phyloP scores from a whole-genome alignment of 1,139 yeast species.

The Suhomyces terraborum region DNA sequence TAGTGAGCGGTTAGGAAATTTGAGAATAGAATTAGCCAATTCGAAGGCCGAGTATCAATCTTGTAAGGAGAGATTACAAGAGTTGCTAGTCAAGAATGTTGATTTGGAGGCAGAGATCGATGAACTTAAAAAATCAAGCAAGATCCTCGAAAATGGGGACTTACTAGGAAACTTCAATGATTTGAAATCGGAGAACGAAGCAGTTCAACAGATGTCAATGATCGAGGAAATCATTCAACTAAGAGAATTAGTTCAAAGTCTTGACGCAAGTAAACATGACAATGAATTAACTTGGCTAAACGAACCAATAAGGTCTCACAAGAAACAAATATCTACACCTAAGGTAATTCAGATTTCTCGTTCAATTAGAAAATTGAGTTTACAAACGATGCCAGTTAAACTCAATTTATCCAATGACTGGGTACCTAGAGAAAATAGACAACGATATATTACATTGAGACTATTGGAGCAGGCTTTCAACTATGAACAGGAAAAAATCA shows the following conservation, averaged over 20 bases:
- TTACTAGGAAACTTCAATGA: constrained; percentile 23
- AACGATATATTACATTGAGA: constrained; percentile 22
- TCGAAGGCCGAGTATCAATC: constrained; percentile 26
- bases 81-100: constrained; percentile 22
- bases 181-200: constrained; percentile 37
- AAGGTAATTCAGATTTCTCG: neutral
- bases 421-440: constrained; percentile 25
- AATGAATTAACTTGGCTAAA: constrained; percentile 26
- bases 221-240: constrained; percentile 41
- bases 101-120: constrained; percentile 24
- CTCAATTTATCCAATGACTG: constrained; percentile 19
- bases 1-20: constrained; percentile 25
- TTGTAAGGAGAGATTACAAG: constrained; percentile 16
- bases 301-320: constrained; percentile 11
- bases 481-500: constrained; percentile 1
- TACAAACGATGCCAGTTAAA: constrained; percentile 13
- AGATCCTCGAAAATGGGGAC: constrained; percentile 20
- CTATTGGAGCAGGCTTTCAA: constrained; percentile 14
- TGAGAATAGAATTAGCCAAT: constrained; percentile 26
- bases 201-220: constrained; percentile 31
- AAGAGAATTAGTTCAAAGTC: constrained; percentile 25
- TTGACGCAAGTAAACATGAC: constrained; percentile 1
- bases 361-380: constrained; percentile 7
- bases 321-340: neutral
- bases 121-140: constrained; percentile 20